Evolutionary conservation across 345 rosid genomes (phyloP), one percentile per base, ranked within the genome.

Genomic region (Hevea brasiliensis): DNA sequence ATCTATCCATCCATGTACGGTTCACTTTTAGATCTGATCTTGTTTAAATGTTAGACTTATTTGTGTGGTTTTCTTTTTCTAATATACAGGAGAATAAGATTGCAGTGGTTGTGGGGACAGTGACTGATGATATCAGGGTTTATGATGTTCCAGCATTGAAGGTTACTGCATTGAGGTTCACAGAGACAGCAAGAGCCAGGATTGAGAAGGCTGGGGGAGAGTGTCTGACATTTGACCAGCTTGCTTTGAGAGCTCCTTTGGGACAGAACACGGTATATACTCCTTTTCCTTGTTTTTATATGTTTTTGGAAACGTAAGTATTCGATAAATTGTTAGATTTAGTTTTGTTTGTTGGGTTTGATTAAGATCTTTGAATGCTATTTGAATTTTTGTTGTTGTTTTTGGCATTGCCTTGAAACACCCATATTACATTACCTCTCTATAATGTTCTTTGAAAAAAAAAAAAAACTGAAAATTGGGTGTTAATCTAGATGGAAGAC

Each of bases 171-270:
- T 72, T 94, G 83, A 85, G 90, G 83, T 90, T 94, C 80, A 90
- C 97, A 0, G 97, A 94, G 85, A 92, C 89, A 0, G 98, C 91
- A 0, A 88, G 97, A 65, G 97, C 97, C 11, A 92, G 97, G 75
- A 94, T 94, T 55, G 97, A 89, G 89, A 92, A 89, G 82, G 97
- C 98, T 15, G 98, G 98, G 64, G 96, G 98, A 51, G 93, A 94
- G 72, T 94, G 98, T 82, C 75, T 90, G 81, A 94, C 98, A 7
- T 92, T 94, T 71, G 98, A 92, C 57, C 97, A 89, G 77, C 92
- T 91, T 81, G 98, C 98, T 50, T 89, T 93, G 56, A 77, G 78
- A n/a, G 97, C 98, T 77, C 98, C 97, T 14, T 83, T 93, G 71
- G 98, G 98, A 1, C 97, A 93, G 85, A 91, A 91, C 88, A 93